phyloP scores from a whole-genome alignment of 345 rosid genomes.

The Barbarea vulgaris region DNA sequence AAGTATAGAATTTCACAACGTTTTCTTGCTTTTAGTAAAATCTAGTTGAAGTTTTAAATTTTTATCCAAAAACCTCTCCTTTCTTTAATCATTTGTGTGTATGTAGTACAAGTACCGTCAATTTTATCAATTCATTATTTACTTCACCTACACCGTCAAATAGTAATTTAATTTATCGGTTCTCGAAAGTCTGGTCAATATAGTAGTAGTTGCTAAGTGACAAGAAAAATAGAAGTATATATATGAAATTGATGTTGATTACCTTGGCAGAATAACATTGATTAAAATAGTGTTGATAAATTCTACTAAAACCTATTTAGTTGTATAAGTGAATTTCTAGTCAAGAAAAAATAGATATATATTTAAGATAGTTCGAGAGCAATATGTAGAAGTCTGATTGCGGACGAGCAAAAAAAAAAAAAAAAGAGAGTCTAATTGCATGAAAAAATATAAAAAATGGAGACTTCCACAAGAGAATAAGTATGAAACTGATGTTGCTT shows the following conservation, averaged over 20 bases:
- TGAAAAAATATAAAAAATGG: background rate
- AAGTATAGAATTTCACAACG: slow-evolving; percentile 52
- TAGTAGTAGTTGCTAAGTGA: slow-evolving; percentile 15
- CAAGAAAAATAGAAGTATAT: slow-evolving; percentile 25
- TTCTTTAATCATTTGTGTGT: slow-evolving; percentile 17
- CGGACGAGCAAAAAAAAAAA: background rate
- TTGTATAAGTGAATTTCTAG: background rate
- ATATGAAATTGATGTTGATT: slow-evolving; percentile 33
- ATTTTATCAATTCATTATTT: slow-evolving; percentile 11
- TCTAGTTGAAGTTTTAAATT: slow-evolving; percentile 8
- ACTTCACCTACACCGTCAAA: slow-evolving; percentile 33
- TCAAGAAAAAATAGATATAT: background rate
- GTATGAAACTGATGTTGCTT: too few relatives aligned
- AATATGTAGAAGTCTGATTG: background rate
- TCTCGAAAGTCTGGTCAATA: background rate
- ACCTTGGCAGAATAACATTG: background rate
- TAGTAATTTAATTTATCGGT: slow-evolving; percentile 26
- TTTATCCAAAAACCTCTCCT: background rate
- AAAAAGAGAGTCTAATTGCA: background rate
- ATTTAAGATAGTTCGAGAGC: background rate
- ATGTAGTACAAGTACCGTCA: slow-evolving; percentile 31
- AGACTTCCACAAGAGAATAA: background rate
- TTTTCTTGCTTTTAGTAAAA: slow-evolving; percentile 42
- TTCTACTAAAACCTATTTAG: background rate
- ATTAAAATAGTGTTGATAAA: background rate